Conservation (phyloP, 257 asterid species). For the Rubia yunnanensis region DNA sequence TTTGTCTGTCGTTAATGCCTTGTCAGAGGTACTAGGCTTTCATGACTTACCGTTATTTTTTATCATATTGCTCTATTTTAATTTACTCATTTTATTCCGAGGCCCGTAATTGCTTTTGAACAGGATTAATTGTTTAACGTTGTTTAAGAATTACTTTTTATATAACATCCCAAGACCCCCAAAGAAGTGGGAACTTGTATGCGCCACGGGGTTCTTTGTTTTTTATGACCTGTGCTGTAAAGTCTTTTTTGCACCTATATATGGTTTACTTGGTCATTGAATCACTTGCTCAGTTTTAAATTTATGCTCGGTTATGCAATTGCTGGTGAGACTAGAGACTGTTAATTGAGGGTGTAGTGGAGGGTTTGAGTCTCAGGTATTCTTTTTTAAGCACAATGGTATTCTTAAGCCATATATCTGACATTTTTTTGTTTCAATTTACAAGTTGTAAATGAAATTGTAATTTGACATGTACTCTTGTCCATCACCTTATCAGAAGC, state of each 20-base stretch:
- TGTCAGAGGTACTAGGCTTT: conserved; percentile 67
- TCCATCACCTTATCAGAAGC: background rate
- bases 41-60: background rate
- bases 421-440: background rate
- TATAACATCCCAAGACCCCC: background rate
- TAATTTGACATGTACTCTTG: background rate
- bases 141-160: background rate
- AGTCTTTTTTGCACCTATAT: background rate
- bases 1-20: conserved; percentile 92
- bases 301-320: background rate
- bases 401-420: background rate
- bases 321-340: background rate
- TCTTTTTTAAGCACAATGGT: background rate
- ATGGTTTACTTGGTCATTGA: background rate
- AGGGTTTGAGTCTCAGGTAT: background rate
- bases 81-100: background rate
- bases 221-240: background rate
- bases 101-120: background rate
- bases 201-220: no score
- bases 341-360: background rate
- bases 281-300: background rate
- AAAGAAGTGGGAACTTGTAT: background rate
- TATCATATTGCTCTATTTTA: background rate
- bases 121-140: background rate
- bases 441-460: background rate